These are phyloP conservation scores for Syzygium syzygioides DNA, from an alignment of 441 rosid genomes.

Conservation along the genomic window DNA sequence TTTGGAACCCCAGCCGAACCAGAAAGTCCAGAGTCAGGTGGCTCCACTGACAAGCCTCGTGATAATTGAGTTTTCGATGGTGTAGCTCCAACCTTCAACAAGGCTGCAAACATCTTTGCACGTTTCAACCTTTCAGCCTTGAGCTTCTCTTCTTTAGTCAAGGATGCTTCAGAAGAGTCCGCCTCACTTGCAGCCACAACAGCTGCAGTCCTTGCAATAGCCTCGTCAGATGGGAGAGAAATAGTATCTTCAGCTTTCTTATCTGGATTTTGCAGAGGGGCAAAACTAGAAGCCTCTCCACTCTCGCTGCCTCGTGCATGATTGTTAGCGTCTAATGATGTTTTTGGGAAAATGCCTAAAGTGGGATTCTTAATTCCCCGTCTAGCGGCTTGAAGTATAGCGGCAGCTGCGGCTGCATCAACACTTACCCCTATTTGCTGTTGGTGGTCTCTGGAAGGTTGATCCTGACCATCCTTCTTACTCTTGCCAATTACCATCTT, in stretches of 20 bases:
- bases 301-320: slow-evolving; percentile 36
- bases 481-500: slow-evolving; percentile 68
- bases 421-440: slow-evolving; percentile 49
- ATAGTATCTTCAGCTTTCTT: slow-evolving; percentile 17
- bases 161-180: slow-evolving; percentile 58
- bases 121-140: slow-evolving; percentile 94
- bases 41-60: slow-evolving; percentile 45
- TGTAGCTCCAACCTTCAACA: slow-evolving; percentile 55
- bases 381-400: slow-evolving; percentile 89
- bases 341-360: slow-evolving; percentile 37
- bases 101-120: slow-evolving; percentile 87
- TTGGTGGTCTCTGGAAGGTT: slow-evolving; percentile 38
- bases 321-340: slow-evolving; percentile 24
- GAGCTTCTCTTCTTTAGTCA: slow-evolving; percentile 70
- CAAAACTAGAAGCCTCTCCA: slow-evolving; percentile 14
- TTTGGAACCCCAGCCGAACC: slow-evolving; percentile 27
- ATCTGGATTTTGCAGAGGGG: slow-evolving; percentile 19
- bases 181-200: slow-evolving; percentile 55
- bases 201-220: slow-evolving; percentile 42
- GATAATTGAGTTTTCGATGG: slow-evolving; percentile 40
- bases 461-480: slow-evolving; percentile 55
- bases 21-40: slow-evolving; percentile 36
- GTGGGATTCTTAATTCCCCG: slow-evolving; percentile 80
- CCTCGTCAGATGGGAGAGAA: slow-evolving; percentile 37
- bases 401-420: slow-evolving; percentile 85